Evolutionary conservation across 106 monocot species (phyloP), one percentile per base, ranked within the genome.

Genomic region (Cymbidium sinense): DNA sequence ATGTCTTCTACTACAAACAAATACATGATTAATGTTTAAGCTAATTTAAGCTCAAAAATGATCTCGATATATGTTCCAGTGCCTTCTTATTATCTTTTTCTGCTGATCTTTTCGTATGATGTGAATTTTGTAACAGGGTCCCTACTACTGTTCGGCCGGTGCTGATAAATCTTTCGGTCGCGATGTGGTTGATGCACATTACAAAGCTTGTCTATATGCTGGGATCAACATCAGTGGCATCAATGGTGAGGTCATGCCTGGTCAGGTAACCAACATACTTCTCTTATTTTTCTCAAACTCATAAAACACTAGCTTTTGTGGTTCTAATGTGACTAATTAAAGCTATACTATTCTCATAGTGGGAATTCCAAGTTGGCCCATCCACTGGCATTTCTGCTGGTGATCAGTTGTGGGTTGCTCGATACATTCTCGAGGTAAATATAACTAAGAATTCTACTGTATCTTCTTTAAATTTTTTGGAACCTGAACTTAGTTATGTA

Each of bases 201-300:
- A 94, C 87, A 94, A 94, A 81, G 89, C 94, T 62, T 91, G 94
- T 70, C 70, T 94, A 5, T 94, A 89, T 74, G 85, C 94, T 1
- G 91, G 91, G 13, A 86, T 95, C 74, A 86, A 89, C 87, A 91
- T 95, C 23, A 95, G 95, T 41, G 95, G 95, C 20, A 89, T 89
- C 78, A 95, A 95, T 75, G 95, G 89, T 75, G 95, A 95, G 77
- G 95, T 95, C 65, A 95, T 95, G 95, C 95, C 95, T 29, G 95
- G 95, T 17, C 94, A 95, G 86, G 94, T 95, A 82, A 33, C 11
- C 28, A 62, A 62, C 7, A 25, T 62, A 47, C 21, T 27, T 17
- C 23, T 1, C 12, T 52, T 47, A 54, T 18, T 17, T 17, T 69
- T 18, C 69, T 69, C 34, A 69, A 54, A 64, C 67, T 67, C 0